Evolutionary conservation across 768 basidiomycete genomes (phyloP).

Genomic region (Lactarius vividus): DNA sequence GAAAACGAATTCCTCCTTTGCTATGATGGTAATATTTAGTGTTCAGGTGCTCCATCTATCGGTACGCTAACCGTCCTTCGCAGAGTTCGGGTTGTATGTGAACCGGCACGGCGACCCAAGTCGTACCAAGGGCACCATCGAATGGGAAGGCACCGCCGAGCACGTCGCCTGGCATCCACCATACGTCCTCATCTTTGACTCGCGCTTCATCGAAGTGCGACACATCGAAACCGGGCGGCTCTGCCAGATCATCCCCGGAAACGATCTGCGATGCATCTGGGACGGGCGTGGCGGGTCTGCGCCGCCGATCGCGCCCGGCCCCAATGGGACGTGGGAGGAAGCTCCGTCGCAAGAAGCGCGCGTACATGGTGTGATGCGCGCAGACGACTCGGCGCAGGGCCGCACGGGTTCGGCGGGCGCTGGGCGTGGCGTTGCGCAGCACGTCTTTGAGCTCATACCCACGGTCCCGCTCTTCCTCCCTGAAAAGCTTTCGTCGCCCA

Average conservation of each 20-base stretch:
- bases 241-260: slow-evolving; percentile 77
- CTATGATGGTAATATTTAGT: slow-evolving; percentile 64
- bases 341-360: slow-evolving; percentile 71
- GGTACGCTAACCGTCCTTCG: slow-evolving; percentile 10
- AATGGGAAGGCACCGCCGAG: slow-evolving; percentile 94
- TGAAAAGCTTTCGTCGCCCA: slow-evolving; percentile 41
- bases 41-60: neutral
- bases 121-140: slow-evolving; percentile 66
- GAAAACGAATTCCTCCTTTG: slow-evolving; percentile 89
- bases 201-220: slow-evolving; percentile 87
- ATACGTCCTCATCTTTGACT: slow-evolving; percentile 83
- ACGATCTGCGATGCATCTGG: slow-evolving; percentile 84
- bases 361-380: slow-evolving; percentile 85
- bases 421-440: slow-evolving; percentile 53
- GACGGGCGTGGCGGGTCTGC: slow-evolving; percentile 63
- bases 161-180: slow-evolving; percentile 87
- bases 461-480: slow-evolving; percentile 71
- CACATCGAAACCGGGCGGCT: slow-evolving; percentile 78
- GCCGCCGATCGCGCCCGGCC: slow-evolving; percentile 39
- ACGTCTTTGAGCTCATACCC: slow-evolving; percentile 76
- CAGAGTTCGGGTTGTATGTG: slow-evolving; percentile 91
- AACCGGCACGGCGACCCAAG: slow-evolving; percentile 89
- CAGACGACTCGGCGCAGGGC: slow-evolving; percentile 37
- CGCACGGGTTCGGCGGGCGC: slow-evolving; percentile 36
- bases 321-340: slow-evolving; percentile 45